Base-by-base conservation (phyloP, 306 rosid genomes). In the Vicia sativa region DNA sequence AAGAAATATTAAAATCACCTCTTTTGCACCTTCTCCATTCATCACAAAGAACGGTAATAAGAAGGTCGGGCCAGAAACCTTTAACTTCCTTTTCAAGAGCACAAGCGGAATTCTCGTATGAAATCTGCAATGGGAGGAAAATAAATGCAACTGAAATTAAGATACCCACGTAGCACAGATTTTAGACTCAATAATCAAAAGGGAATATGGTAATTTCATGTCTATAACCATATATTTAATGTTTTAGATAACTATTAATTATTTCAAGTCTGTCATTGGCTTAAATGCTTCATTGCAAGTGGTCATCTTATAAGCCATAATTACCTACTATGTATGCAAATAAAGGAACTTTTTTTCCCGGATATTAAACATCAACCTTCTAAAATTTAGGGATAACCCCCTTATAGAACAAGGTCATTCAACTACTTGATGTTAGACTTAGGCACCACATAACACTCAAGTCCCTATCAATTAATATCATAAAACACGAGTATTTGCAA, bases 11-110 rank as follows among this genome's bases (percentile, higher is more conserved):
- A 34, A 54, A 72, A 53, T 49, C 79, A 92, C 97, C 96, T 85
- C 86, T 76, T 82, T 92, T 92, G 86, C 97, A 92, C 77, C 62
- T 82, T 77, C 75, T 89, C 96, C 97, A 92, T 75, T 92, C 96
- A 43, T 87, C 86, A 72, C 70, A 74, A 35, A 92, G 89, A 67
- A 87, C 74, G 16, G 87, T 79, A 50, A 85, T 63, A 57, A 92
- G 86, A 73, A 87, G 78, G 80, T 92, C 97, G 0, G 85, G 66
- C 97, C 97, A 92, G 55, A 79, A 67, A 71, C 97, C 97, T 76
- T 78, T 84, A 73, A 83, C 78, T 81, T 92, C 97, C 75, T 79
- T 64, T 50, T 77, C 65, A 80, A 92, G 86, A 73, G 83, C 77
- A 82, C 65, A 43, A 57, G 84, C 77, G 75, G 89, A 74, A 73